Conservation (phyloP, 192 early-diverging fungal genomes). For the Coemansia nantahalensis region DNA sequence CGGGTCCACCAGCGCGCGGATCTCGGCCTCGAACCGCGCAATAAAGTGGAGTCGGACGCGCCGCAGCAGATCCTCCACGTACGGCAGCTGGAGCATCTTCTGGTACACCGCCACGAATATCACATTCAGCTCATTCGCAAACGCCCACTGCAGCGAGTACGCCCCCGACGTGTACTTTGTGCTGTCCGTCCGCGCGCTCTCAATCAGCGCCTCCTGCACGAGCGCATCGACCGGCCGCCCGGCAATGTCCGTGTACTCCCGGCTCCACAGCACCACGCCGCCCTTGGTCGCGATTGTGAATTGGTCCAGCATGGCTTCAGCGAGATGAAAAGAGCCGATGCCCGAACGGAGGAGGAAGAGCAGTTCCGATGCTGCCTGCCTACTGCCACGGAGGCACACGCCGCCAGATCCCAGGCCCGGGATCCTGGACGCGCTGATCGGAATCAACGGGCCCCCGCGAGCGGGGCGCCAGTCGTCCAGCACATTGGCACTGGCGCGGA, state of each 20-base stretch:
- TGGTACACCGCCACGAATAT: conserved; percentile 86
- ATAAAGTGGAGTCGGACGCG: conserved; percentile 67
- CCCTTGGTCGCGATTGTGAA: conserved; percentile 83
- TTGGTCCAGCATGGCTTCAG: conserved; percentile 84
- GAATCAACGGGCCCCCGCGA: too few relatives aligned
- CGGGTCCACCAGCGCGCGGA: conserved; percentile 19
- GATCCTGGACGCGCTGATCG: too few relatives aligned
- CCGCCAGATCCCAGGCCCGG: too few relatives aligned
- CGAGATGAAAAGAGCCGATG: too few relatives aligned
- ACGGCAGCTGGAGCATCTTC: conserved; percentile 80
- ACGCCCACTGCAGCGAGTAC: conserved; percentile 74
- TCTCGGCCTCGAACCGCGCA: conserved; percentile 52
- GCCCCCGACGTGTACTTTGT: conserved; percentile 61
- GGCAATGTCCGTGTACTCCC: conserved; percentile 59
- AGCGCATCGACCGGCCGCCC: conserved; percentile 69
- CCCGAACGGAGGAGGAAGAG: too few relatives aligned
- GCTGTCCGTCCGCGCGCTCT: conserved; percentile 58
- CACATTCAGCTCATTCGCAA: conserved; percentile 77
- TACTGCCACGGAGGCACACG: too few relatives aligned
- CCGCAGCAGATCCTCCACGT: conserved; percentile 79
- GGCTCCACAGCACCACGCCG: conserved; percentile 85
- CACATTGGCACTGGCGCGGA: too few relatives aligned
- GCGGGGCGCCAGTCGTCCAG: too few relatives aligned
- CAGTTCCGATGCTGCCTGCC: too few relatives aligned
- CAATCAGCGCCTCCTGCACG: conserved; percentile 76